Base-by-base conservation (phyloP, 2,329 filamentous ascomycete species). In the Cryoendolithus antarcticus region DNA sequence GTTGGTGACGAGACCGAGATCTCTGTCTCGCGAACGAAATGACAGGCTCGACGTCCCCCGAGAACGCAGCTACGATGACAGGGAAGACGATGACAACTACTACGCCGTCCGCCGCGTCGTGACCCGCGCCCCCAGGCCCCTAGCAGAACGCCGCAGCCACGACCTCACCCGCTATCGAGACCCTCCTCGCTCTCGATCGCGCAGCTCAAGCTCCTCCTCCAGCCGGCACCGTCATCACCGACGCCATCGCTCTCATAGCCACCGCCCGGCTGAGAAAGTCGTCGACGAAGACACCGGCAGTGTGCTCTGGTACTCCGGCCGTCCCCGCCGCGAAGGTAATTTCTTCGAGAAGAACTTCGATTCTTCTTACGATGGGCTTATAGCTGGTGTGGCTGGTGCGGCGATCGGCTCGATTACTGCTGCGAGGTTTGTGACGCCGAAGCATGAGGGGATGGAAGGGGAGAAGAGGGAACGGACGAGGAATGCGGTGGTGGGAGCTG, bases 341-440 rank as follows among this genome's bases (percentile, higher is more conserved):
- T 40, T 50, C 31, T 11, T 48, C 11, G 49, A 51, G 38, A 39
- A 41, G 9, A 42, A 45, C 32, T 49, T 52, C 35, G 49, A 52
- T 37, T 40, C 41, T 9, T 48, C 44, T 4, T 50, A 49, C 29
- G 49, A 52, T 32, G 49, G 49, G 4, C 33, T 52, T 13, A 42
- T 52, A 31, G 49, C 49, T 6, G 48, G 42, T 1, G 46, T 37
- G 9, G 46, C 49, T 4, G 49, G 49, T 6, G 49, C 48, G 4
- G 49, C 49, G 2, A 39, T 52, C 9, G 49, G 49, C 11, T 43
- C 42, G 11, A 43, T 52, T 24, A 52, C 49, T 9, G 46, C 43
- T 7, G 34, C 44, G 21, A 35, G 38, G 9, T 47, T 48, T 13
- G 37, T 35, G n/a, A 36, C 37, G 27, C 15, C 34, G 9, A 32